These are phyloP conservation scores for Ambrosia trifida DNA, from an alignment of 129 eudicot species.

Conservation along the genomic window DNA sequence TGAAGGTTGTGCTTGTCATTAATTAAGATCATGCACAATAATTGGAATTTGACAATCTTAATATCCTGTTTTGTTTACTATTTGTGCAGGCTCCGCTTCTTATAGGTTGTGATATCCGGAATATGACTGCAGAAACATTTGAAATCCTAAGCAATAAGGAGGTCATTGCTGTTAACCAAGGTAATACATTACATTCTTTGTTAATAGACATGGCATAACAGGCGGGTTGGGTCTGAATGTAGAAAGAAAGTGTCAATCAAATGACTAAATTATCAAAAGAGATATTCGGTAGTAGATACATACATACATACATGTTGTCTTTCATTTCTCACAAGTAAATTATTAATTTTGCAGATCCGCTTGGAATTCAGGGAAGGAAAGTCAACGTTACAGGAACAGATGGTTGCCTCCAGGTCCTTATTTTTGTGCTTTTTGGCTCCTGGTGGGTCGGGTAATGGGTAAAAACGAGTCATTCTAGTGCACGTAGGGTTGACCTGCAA, in stretches of 20 bases:
- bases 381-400: slow-evolving; percentile 55
- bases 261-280: no score
- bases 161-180: slow-evolving; percentile 95
- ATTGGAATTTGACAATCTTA: not conserved
- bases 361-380: slow-evolving; percentile 96
- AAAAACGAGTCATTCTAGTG: not conserved
- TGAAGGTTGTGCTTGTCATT: slow-evolving; percentile 60
- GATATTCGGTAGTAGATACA: no score
- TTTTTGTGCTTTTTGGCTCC: not conserved
- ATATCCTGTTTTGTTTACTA: not conserved
- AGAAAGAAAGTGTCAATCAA: no score
- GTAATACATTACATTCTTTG: slow-evolving; percentile 37
- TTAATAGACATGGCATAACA: not conserved
- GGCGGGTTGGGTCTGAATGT: no score
- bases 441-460: not conserved
- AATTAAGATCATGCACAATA: not conserved
- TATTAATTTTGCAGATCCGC: slow-evolving; percentile 52
- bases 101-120: slow-evolving; percentile 93
- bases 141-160: slow-evolving; percentile 72
- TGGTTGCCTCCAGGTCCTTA: slow-evolving; percentile 70
- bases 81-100: slow-evolving; percentile 82
- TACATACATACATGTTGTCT: slow-evolving; percentile 3
- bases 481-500: not conserved
- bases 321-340: not conserved
- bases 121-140: slow-evolving; percentile 71